Evolutionary conservation across 2,329 filamentous ascomycete species (phyloP).

Genomic region (Phialophora tarda): DNA sequence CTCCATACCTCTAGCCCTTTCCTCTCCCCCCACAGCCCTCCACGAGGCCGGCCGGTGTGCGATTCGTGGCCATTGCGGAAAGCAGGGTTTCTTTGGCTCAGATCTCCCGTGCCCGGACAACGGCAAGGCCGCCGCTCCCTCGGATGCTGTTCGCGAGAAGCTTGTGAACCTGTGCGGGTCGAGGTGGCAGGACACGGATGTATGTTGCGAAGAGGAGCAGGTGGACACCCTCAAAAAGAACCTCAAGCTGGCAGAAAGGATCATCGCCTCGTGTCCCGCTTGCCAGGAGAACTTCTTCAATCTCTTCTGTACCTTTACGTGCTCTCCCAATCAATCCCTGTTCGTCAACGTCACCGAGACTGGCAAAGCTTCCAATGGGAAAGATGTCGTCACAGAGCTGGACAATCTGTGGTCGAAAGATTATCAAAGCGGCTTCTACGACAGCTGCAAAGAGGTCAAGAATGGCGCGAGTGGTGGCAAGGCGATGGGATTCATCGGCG

Average conservation of each 20-base stretch:
- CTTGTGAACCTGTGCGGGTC: slow-evolving; percentile 84
- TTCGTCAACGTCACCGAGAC: slow-evolving; percentile 91
- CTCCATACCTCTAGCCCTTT: slow-evolving; percentile 25
- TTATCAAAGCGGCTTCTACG: slow-evolving; percentile 86
- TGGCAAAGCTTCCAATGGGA: slow-evolving; percentile 58
- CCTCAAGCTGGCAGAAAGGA: slow-evolving; percentile 81
- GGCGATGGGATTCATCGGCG: slow-evolving; percentile 95
- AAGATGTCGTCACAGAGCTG: slow-evolving; percentile 79
- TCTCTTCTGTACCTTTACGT: slow-evolving; percentile 96
- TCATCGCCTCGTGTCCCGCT: slow-evolving; percentile 92
- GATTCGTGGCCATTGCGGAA: slow-evolving; percentile 88
- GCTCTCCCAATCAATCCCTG: slow-evolving; percentile 92
- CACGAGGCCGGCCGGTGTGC: slow-evolving; percentile 90
- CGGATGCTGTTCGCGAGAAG: slow-evolving; percentile 72
- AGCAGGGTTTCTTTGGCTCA: slow-evolving; percentile 85
- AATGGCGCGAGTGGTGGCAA: slow-evolving; percentile 92
- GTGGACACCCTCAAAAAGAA: slow-evolving; percentile 82
- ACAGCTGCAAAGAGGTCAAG: slow-evolving; percentile 99
- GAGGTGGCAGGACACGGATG: slow-evolving; percentile 80
- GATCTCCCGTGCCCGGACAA: slow-evolving; percentile 94
- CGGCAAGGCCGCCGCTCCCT: slow-evolving; percentile 75
- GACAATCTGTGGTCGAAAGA: slow-evolving; percentile 85
- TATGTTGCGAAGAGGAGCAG: slow-evolving; percentile 86
- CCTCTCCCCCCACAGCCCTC: slow-evolving; percentile 51
- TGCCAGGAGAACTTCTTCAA: slow-evolving; percentile 99